phyloP scores from a whole-genome alignment of 2,329 filamentous ascomycete species.

The Trichoderma aggressivum region DNA sequence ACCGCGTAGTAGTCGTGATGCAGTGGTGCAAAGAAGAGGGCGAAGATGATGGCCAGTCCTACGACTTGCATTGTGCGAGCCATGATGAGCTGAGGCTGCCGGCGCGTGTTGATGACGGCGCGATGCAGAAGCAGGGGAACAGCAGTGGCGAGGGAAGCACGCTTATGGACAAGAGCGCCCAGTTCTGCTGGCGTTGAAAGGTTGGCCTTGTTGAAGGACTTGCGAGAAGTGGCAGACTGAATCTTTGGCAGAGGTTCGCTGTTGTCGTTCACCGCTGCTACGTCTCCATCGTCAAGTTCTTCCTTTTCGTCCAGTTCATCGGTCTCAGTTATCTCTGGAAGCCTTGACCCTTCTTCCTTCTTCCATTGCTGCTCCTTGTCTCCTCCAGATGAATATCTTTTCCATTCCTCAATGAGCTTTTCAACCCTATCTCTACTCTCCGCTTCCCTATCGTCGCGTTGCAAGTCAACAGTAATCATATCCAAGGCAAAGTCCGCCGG shows the following conservation, averaged over 20 bases:
- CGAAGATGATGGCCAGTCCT: slow-evolving; percentile 58
- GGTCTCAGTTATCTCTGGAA: slow-evolving; percentile 31
- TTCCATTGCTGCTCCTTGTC: slow-evolving; percentile 13
- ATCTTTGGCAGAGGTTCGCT: neutral
- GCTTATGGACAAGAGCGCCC: slow-evolving; percentile 62
- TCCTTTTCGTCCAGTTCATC: slow-evolving; percentile 27
- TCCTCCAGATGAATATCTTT: slow-evolving; percentile 10
- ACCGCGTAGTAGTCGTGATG: slow-evolving; percentile 65
- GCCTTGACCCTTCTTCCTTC: slow-evolving; percentile 16
- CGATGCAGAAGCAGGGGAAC: slow-evolving; percentile 67
- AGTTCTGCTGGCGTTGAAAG: slow-evolving; percentile 69
- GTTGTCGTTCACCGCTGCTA: neutral
- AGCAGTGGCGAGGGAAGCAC: slow-evolving; percentile 58
- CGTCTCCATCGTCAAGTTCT: neutral
- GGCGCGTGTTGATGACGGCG: slow-evolving; percentile 64
- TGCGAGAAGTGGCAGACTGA: slow-evolving; percentile 32
- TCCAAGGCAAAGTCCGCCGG: slow-evolving; percentile 76
- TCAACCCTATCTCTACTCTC: slow-evolving; percentile 61
- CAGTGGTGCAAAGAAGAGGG: slow-evolving; percentile 69
- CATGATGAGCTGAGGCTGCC: slow-evolving; percentile 61
- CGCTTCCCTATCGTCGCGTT: slow-evolving; percentile 59
- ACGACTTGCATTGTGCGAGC: slow-evolving; percentile 66
- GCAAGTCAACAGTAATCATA: slow-evolving; percentile 71
- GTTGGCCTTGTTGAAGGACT: slow-evolving; percentile 40
- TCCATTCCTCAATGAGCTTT: slow-evolving; percentile 59